phyloP scores from a whole-genome alignment of 192 early-diverging fungal genomes.

The Podochytrium sp. region DNA sequence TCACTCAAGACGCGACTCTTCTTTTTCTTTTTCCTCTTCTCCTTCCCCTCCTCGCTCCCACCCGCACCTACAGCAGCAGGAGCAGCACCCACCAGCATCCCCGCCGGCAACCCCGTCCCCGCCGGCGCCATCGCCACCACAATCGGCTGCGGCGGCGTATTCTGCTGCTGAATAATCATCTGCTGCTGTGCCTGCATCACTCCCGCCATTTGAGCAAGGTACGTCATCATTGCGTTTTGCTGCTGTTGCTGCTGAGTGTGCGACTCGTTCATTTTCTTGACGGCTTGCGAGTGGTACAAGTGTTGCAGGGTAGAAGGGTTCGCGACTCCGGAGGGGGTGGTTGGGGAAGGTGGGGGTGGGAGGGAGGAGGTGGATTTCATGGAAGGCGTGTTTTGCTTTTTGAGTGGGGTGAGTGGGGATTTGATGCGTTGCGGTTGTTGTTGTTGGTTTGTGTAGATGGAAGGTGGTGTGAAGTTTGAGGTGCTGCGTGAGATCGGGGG shows the following conservation, averaged over 20 bases:
- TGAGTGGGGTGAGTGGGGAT: not conserved
- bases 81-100: not conserved
- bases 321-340: not conserved
- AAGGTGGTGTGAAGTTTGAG: not conserved
- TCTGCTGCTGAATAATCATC: not conserved
- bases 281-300: constrained; percentile 1
- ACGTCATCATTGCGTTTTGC: constrained; percentile 25
- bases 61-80: not conserved
- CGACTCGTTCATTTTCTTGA: constrained; percentile 13
- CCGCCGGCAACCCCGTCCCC: not conserved
- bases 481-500: not conserved
- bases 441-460: not conserved
- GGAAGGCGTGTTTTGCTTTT: too few relatives aligned
- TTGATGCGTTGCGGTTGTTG: not conserved
- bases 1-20: not conserved
- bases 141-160: not conserved
- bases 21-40: constrained; percentile 7
- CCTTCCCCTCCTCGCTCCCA: not conserved
- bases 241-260: constrained; percentile 13
- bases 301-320: constrained; percentile 21
- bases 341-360: too few relatives aligned
- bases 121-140: constrained; percentile 23
- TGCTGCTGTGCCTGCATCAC: constrained; percentile 14
- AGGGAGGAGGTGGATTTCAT: too few relatives aligned
- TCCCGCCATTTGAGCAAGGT: constrained; percentile 25